Percentiles rank a stretch among this genome's conserved stretches.
Conservation (phyloP, 192 early-diverging fungal genomes). For the Rhizophlyctis rosea region DNA sequence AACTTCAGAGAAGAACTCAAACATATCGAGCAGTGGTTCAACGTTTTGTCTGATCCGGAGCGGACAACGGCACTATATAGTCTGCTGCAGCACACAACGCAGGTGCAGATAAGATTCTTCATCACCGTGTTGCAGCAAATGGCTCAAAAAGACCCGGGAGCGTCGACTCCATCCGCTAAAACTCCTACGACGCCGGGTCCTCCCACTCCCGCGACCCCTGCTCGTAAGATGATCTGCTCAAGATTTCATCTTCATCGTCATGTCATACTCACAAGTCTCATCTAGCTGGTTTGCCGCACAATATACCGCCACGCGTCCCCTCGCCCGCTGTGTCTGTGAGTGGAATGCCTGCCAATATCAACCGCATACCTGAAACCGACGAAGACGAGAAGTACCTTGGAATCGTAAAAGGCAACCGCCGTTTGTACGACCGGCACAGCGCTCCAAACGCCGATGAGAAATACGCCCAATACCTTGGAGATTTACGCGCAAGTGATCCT, state of each 20-base stretch:
- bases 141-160: slow-evolving; percentile 75
- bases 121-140: slow-evolving; percentile 91
- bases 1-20: slow-evolving; percentile 87
- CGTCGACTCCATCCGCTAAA: slow-evolving; percentile 2
- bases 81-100: slow-evolving; percentile 84
- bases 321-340: background rate
- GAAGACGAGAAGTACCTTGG: slow-evolving; percentile 24
- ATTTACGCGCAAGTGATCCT: background rate
- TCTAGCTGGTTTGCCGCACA: no score
- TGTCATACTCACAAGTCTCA: no score
- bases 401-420: slow-evolving; percentile 21
- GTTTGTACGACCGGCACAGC: slow-evolving; percentile 57
- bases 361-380: slow-evolving; percentile 1
- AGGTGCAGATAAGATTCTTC: slow-evolving; percentile 91
- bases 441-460: slow-evolving; percentile 32
- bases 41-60: slow-evolving; percentile 83
- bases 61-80: slow-evolving; percentile 89
- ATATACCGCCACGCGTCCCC: background rate
- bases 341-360: background rate
- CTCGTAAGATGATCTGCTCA: background rate
- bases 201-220: background rate
- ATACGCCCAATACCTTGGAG: slow-evolving; percentile 25
- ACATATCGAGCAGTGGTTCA: slow-evolving; percentile 94
- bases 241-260: slow-evolving; percentile 17
- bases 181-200: background rate